Evolutionary conservation across 257 asterid species (phyloP).

Genomic region (Anisodus tanguticus): DNA sequence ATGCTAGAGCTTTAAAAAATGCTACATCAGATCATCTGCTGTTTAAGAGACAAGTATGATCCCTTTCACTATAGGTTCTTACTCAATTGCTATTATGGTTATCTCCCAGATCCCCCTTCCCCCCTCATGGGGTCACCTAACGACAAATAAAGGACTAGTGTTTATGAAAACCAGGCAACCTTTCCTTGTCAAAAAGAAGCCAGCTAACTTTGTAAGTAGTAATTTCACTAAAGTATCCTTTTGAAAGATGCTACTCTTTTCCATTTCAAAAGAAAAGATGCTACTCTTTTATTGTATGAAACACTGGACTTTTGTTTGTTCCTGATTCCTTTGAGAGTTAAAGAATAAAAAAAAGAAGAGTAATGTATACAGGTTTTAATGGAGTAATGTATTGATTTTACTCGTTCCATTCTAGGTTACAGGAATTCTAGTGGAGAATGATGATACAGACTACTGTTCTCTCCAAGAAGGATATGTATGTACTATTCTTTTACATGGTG

Average conservation of each 20-base stretch:
- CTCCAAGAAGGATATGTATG: conserved; percentile 84
- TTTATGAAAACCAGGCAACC: neutral
- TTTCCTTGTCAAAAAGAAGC: no score
- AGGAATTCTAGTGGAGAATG: conserved; percentile 56
- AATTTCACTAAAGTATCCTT: neutral
- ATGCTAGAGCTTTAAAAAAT: conserved; percentile 40
- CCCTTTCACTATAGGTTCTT: conserved; percentile 27
- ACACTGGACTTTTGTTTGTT: neutral
- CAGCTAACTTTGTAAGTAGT: no score
- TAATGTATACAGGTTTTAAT: conserved; percentile 11
- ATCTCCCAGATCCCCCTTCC: neutral
- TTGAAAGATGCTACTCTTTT: neutral
- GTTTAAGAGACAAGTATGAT: conserved; percentile 74
- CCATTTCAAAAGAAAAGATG: neutral
- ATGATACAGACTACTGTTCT: conserved; percentile 61
- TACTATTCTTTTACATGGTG: neutral
- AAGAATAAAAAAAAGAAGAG: neutral
- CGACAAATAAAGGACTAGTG: neutral
- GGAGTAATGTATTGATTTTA: neutral
- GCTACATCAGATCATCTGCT: conserved; percentile 47
- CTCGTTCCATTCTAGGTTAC: conserved; percentile 49
- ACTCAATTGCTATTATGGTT: conserved; percentile 17
- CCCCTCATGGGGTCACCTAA: neutral
- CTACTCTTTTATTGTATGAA: neutral
- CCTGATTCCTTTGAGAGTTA: neutral